Evolutionary conservation across 257 asterid species (phyloP).

Genomic region (Capsicum baccatum): DNA sequence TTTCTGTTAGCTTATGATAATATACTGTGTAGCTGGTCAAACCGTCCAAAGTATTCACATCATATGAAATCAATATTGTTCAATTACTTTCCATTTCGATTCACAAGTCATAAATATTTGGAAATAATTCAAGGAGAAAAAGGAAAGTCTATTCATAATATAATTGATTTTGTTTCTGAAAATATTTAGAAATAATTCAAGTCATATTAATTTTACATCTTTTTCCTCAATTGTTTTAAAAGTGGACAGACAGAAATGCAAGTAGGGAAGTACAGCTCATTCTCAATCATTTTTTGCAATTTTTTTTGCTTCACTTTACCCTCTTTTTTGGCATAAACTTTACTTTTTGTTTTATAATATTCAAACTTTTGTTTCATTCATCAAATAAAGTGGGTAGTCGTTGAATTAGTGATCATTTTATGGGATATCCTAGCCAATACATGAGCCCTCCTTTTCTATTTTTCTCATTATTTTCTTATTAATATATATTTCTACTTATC

Average conservation of each 20-base stretch:
- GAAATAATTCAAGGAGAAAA: neutral
- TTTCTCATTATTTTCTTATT: neutral
- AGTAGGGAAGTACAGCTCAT: neutral
- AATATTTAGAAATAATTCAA: conserved; percentile 22
- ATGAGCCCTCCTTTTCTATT: neutral
- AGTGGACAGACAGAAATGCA: conserved; percentile 11
- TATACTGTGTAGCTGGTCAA: neutral
- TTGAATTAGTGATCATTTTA: neutral
- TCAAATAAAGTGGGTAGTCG: neutral
- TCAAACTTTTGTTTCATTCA: neutral
- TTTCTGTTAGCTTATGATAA: neutral
- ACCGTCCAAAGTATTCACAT: neutral
- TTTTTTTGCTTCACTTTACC: neutral
- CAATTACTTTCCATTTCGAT: neutral
- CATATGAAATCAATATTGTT: neutral
- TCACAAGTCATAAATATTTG: neutral
- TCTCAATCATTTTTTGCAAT: neutral
- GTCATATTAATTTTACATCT: neutral
- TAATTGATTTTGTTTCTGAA: neutral
- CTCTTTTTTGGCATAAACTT: neutral
- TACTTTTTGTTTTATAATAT: neutral
- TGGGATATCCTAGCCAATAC: neutral
- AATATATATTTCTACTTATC: neutral
- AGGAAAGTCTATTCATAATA: neutral
- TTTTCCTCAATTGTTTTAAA: neutral